These are phyloP conservation scores for Cryptosporidium viatorum DNA, from an alignment of 169 alveolate species.

Conservation along the genomic window DNA sequence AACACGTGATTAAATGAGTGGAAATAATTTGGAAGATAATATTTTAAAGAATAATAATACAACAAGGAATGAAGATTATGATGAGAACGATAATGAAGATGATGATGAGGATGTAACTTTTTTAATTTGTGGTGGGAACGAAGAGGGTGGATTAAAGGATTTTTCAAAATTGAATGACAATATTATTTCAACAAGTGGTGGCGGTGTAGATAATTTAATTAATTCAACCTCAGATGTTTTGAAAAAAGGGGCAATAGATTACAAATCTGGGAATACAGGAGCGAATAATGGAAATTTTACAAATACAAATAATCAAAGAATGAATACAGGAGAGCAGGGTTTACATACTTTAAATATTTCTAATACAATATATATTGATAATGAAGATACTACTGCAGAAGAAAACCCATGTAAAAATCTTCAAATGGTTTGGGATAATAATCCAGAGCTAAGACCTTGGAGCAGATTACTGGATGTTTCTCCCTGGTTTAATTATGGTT, in stretches of 20 bases:
- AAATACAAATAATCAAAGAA: background rate
- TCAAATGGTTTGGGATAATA: conserved; percentile 58
- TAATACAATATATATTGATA: conserved; percentile 37
- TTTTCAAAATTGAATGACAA: conserved; percentile 13
- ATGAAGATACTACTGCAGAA: conserved; percentile 14
- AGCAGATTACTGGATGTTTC: conserved; percentile 63
- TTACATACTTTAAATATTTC: background rate
- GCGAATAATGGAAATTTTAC: background rate
- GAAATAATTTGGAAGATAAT: background rate
- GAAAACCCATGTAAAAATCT: conserved; percentile 43
- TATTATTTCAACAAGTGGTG: background rate
- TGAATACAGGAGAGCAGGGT: background rate
- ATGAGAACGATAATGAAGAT: conserved; percentile 19
- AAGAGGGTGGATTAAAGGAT: conserved; percentile 21
- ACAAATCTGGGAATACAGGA: background rate
- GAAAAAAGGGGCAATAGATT: background rate
- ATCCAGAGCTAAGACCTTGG: conserved; percentile 58
- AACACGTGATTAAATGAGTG: background rate
- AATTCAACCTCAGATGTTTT: conserved; percentile 7
- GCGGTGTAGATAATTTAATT: background rate
- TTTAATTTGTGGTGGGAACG: conserved; percentile 43
- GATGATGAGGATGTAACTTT: conserved; percentile 47
- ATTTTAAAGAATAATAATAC: too few relatives aligned
- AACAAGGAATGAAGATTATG: background rate
- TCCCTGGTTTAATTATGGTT: conserved; percentile 68